Conservation (phyloP, 148 eudicot species). For the Tetragonia tetragonoides region DNA sequence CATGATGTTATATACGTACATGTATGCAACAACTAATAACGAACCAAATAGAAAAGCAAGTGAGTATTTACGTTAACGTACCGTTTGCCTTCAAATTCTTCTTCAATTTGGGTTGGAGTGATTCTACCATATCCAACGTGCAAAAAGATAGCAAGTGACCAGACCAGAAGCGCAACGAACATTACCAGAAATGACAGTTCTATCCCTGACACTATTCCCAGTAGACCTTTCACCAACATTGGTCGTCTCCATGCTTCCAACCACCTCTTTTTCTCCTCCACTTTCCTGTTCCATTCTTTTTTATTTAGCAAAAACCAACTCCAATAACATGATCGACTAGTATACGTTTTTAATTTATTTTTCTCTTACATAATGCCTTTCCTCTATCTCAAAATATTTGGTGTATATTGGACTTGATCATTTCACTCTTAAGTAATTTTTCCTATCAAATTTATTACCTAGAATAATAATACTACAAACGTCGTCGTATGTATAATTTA, state of each 20-base stretch:
- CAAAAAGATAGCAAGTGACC: slow-evolving; percentile 55
- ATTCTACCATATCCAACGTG: slow-evolving; percentile 41
- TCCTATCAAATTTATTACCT: too few relatives aligned
- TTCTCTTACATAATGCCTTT: too few relatives aligned
- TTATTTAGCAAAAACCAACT: background rate
- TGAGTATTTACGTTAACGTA: slow-evolving; percentile 15
- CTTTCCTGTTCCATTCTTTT: slow-evolving; percentile 13
- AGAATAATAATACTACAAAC: too few relatives aligned
- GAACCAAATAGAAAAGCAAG: too few relatives aligned
- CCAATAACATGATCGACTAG: too few relatives aligned
- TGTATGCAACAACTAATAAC: too few relatives aligned
- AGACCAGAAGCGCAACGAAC: slow-evolving; percentile 71
- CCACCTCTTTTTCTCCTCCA: slow-evolving; percentile 10
- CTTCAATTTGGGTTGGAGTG: slow-evolving; percentile 18
- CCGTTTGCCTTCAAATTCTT: slow-evolving; percentile 39
- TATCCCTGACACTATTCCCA: slow-evolving; percentile 67
- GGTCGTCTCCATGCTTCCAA: slow-evolving; percentile 52
- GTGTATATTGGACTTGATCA: too few relatives aligned
- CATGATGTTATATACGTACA: background rate
- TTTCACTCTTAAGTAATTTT: too few relatives aligned
- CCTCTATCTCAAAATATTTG: too few relatives aligned
- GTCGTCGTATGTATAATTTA: too few relatives aligned
- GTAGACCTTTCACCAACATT: slow-evolving; percentile 51
- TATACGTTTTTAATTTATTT: too few relatives aligned
- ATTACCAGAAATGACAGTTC: slow-evolving; percentile 61